A percentile compares a stretch with the other conserved stretches of the same genome.
Conservation (phyloP, 2,329 filamentous ascomycete species). For the Colletotrichum cuscutae region DNA sequence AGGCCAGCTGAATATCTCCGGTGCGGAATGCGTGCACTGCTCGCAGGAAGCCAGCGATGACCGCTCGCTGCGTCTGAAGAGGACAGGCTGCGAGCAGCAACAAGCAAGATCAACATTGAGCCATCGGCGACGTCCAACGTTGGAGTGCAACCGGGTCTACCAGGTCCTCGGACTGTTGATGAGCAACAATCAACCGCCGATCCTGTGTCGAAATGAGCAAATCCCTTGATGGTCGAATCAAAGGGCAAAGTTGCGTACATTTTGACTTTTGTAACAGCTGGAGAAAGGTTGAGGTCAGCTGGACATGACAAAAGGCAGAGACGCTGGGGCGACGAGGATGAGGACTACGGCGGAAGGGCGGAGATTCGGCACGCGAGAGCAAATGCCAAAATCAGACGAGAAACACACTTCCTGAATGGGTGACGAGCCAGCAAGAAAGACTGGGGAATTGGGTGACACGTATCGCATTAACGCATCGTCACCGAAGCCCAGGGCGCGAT, state of each 20-base stretch:
- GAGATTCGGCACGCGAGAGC: slow-evolving; percentile 26
- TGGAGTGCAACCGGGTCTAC: slow-evolving; percentile 17
- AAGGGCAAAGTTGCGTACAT: slow-evolving; percentile 6
- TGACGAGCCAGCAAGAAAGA: background rate
- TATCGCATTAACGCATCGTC: background rate
- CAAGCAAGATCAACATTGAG: background rate
- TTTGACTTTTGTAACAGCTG: slow-evolving; percentile 34
- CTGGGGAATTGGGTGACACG: background rate
- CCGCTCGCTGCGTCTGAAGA: background rate
- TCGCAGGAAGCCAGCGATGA: background rate
- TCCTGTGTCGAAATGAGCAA: slow-evolving; percentile 23
- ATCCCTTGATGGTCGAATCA: slow-evolving; percentile 5
- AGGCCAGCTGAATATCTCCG: background rate
- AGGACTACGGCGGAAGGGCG: background rate
- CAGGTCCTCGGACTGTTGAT: slow-evolving; percentile 25
- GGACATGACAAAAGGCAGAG: slow-evolving; percentile 17
- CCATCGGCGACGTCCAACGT: background rate
- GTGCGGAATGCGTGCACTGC: background rate
- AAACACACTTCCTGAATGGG: background rate
- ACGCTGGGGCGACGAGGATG: slow-evolving; percentile 17
- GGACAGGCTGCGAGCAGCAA: background rate
- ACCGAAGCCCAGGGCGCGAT: background rate
- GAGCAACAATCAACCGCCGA: slow-evolving; percentile 24
- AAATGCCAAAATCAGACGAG: slow-evolving; percentile 23
- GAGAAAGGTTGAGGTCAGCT: slow-evolving; percentile 33